phyloP scores from a whole-genome alignment of 2,329 filamentous ascomycete species.

The Trichoderma polysporum region DNA sequence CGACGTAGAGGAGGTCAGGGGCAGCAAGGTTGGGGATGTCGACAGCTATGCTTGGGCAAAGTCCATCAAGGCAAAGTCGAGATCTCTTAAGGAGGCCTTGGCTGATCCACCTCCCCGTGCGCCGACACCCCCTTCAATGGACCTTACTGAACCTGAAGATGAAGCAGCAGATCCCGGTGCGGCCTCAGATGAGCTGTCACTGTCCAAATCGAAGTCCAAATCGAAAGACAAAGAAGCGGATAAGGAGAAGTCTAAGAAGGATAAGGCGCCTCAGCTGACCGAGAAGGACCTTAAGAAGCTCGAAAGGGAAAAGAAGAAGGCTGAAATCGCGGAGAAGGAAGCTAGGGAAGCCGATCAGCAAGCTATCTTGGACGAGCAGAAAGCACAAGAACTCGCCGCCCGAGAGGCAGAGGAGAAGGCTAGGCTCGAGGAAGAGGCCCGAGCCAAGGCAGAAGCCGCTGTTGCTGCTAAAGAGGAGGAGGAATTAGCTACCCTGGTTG shows the following conservation, averaged over 20 bases:
- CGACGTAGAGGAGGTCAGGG: slow-evolving; percentile 45
- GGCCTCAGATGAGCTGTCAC: slow-evolving; percentile 37
- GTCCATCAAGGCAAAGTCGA: slow-evolving; percentile 47
- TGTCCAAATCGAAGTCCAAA: slow-evolving; percentile 43
- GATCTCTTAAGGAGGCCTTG: slow-evolving; percentile 39
- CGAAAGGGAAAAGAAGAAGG: slow-evolving; percentile 48
- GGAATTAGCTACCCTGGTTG: slow-evolving; percentile 40
- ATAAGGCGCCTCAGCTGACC: slow-evolving; percentile 46
- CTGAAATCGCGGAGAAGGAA: slow-evolving; percentile 42
- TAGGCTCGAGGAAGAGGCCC: slow-evolving; percentile 28
- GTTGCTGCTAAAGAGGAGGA: slow-evolving; percentile 37
- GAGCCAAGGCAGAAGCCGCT: not conserved
- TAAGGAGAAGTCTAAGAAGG: slow-evolving; percentile 38
- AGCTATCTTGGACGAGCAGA: not conserved
- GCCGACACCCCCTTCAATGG: slow-evolving; percentile 48
- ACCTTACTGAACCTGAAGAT: slow-evolving; percentile 43
- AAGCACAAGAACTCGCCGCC: slow-evolving; percentile 31
- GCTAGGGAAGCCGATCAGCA: slow-evolving; percentile 33
- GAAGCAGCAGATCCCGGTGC: slow-evolving; percentile 38
- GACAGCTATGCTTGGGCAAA: slow-evolving; percentile 44
- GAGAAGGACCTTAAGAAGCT: slow-evolving; percentile 54
- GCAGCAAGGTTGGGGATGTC: slow-evolving; percentile 44
- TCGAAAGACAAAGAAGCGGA: slow-evolving; percentile 35
- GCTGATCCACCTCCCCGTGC: slow-evolving; percentile 47
- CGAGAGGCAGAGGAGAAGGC: slow-evolving; percentile 29